These are phyloP conservation scores for Zygosaccharomyces pseudobailii DNA, from an alignment of 1,139 yeast species.

Conservation along the genomic window DNA sequence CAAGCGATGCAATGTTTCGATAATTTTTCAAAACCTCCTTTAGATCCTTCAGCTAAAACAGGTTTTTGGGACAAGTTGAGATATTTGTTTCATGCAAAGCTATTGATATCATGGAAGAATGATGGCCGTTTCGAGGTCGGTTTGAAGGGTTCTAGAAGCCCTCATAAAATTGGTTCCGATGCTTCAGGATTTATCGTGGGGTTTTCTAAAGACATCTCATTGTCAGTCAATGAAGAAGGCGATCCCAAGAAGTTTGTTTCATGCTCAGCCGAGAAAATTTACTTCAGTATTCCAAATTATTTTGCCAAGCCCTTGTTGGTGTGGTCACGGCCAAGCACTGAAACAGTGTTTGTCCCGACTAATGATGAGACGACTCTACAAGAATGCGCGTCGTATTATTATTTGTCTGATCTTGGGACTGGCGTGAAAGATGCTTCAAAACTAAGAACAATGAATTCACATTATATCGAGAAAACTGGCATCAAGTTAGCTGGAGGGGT, in stretches of 20 bases:
- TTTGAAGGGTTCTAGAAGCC: conserved; percentile 64
- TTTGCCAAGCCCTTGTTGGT: conserved; percentile 52
- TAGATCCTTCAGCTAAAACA: conserved; percentile 77
- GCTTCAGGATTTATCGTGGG: conserved; percentile 78
- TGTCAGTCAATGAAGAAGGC: conserved; percentile 58
- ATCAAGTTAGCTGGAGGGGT: conserved; percentile 60
- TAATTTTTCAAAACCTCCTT: conserved; percentile 73
- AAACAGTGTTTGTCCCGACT: conserved; percentile 44
- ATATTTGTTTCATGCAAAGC: conserved; percentile 52
- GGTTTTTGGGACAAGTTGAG: conserved; percentile 82
- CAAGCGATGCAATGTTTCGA: conserved; percentile 77
- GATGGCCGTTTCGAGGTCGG: conserved; percentile 54
- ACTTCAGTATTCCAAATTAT: conserved; percentile 68
- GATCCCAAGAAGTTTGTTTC: conserved; percentile 59
- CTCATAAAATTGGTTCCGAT: conserved; percentile 64
- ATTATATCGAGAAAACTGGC: conserved; percentile 47
- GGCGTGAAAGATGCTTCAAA: conserved; percentile 21
- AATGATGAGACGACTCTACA: conserved; percentile 40
- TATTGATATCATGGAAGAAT: conserved; percentile 45
- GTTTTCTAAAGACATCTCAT: conserved; percentile 63
- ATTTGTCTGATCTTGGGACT: conserved; percentile 36
- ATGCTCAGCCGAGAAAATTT: conserved; percentile 60
- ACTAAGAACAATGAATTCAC: conserved; percentile 20
- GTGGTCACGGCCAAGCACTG: conserved; percentile 53
- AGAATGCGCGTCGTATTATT: conserved; percentile 49